phyloP scores from a whole-genome alignment of 164 flowering plant species.

The Akebia trifoliata region DNA sequence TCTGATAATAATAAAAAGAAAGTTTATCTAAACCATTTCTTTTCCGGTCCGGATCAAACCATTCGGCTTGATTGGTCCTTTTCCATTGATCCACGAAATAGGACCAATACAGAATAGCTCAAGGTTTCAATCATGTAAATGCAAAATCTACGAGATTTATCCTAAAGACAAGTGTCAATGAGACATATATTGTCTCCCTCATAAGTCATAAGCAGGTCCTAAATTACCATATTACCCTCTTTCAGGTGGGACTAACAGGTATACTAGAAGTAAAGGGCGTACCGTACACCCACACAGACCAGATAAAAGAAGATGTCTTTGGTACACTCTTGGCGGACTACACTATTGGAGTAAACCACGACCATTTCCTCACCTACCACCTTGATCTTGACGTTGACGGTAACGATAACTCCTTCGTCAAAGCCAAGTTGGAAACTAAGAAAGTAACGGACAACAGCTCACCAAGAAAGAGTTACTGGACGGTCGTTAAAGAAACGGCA shows the following conservation, averaged over 20 bases:
- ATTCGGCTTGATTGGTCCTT: too few relatives aligned
- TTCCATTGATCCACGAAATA: too few relatives aligned
- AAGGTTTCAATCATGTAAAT: too few relatives aligned
- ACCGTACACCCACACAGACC: conserved; percentile 30
- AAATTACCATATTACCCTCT: too few relatives aligned
- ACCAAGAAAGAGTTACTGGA: conserved; percentile 40
- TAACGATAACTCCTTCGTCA: conserved; percentile 47
- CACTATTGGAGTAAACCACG: conserved; percentile 53
- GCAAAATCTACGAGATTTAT: too few relatives aligned
- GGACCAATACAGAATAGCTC: too few relatives aligned
- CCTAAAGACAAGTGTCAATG: too few relatives aligned
- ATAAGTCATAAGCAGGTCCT: too few relatives aligned
- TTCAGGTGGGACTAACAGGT: conserved; percentile 60
- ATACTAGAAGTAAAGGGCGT: conserved; percentile 46
- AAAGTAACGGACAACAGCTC: conserved; percentile 13
- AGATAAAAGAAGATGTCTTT: conserved; percentile 31
- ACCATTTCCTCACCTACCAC: conserved; percentile 61
- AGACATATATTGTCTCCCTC: too few relatives aligned
- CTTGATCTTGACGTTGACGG: conserved; percentile 75
- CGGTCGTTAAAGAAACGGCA: conserved; percentile 32
- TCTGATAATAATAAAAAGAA: too few relatives aligned
- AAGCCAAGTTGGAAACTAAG: conserved; percentile 27
- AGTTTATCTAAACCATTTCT: too few relatives aligned
- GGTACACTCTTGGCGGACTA: conserved; percentile 52
- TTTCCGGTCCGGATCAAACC: too few relatives aligned